Evolutionary conservation across 2,329 filamentous ascomycete species (phyloP).

Genomic region (Colletotrichum sp.): DNA sequence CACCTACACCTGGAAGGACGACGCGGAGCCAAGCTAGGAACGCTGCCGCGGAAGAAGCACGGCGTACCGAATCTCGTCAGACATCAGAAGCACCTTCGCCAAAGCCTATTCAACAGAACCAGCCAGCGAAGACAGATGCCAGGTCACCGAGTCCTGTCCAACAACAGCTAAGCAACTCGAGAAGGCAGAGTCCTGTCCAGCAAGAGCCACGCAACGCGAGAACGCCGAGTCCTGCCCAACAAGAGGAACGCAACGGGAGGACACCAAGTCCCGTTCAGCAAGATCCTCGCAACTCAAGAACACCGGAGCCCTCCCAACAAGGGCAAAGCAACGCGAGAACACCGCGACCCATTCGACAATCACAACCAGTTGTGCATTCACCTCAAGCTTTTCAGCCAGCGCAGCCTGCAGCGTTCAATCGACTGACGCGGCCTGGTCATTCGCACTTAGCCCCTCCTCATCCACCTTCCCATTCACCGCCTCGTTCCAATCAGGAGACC

Average conservation of each 20-base stretch:
- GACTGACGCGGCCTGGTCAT: background rate
- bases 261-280: background rate
- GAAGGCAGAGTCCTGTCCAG: background rate
- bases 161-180: background rate
- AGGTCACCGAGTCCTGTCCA: background rate
- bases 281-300: background rate
- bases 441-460: background rate
- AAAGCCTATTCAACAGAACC: background rate
- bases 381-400: background rate
- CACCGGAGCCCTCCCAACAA: background rate
- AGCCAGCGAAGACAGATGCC: background rate
- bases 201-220: background rate
- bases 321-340: background rate
- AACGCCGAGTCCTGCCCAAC: background rate
- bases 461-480: background rate
- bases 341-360: background rate
- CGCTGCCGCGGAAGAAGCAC: background rate
- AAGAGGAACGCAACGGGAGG: background rate
- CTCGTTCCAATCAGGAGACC: background rate
- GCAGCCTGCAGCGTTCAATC: background rate
- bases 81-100: background rate
- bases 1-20: background rate
- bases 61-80: background rate
- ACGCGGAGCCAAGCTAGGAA: background rate
- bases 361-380: background rate